Percentiles rank a stretch among this genome's conserved stretches.
Conservation (phyloP, 1,284 basidiomycete species). For the Irpex sp. region DNA sequence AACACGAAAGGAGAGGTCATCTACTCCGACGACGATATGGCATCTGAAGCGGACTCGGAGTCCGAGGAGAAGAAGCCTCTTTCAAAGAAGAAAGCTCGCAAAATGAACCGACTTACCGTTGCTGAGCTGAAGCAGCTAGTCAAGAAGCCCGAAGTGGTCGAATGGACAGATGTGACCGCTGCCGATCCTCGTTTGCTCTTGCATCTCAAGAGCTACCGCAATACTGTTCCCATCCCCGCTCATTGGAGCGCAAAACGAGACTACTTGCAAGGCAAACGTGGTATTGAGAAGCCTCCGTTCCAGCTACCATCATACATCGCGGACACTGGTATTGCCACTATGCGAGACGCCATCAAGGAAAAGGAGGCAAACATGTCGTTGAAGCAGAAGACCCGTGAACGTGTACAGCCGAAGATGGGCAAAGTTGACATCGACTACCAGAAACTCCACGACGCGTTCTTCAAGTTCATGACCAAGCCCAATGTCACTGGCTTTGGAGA, state of each 20-base stretch:
- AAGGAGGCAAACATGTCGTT: conserved; percentile 94
- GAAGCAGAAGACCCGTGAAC: conserved; percentile 93
- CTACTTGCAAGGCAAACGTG: conserved; percentile 94
- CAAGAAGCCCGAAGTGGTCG: conserved; percentile 94
- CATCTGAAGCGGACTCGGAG: conserved; percentile 64
- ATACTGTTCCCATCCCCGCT: conserved; percentile 89
- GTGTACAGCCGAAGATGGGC: conserved; percentile 99
- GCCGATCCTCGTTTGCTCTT: conserved; percentile 89
- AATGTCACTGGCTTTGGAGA: conserved; percentile 86
- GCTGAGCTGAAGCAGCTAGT: conserved; percentile 97
- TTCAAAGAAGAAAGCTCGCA: conserved; percentile 88
- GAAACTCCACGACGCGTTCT: conserved; percentile 98
- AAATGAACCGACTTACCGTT: conserved; percentile 82
- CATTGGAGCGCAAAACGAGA: conserved; percentile 98
- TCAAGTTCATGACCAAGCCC: conserved; percentile 95
- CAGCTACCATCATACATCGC: conserved; percentile 94
- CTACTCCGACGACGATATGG: conserved; percentile 85
- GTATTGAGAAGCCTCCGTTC: conserved; percentile 96
- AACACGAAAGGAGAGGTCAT: conserved; percentile 79
- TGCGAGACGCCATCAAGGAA: conserved; percentile 96
- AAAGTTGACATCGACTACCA: conserved; percentile 99
- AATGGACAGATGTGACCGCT: conserved; percentile 97
- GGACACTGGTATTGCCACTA: conserved; percentile 97
- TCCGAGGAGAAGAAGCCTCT: conserved; percentile 60
- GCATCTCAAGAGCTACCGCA: conserved; percentile 89